These are phyloP conservation scores for Fraxinus paxiana DNA, from an alignment of 305 asterid genomes.

Conservation along the genomic window DNA sequence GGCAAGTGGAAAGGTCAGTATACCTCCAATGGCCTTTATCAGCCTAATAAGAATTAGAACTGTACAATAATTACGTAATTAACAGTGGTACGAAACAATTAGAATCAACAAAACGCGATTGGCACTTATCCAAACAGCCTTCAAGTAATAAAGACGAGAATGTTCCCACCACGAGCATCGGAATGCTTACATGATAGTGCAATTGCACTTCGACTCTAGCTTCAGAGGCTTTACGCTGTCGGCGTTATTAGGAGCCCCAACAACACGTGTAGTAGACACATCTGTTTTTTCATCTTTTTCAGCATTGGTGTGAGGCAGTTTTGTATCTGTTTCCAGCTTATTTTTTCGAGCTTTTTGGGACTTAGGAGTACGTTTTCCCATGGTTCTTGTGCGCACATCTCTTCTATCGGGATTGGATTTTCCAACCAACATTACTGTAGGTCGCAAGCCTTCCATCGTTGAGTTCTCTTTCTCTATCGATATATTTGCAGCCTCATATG, in stretches of 20 bases:
- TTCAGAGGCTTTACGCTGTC: slow-evolving; percentile 68
- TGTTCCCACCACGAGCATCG: background rate
- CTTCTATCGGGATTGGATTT: slow-evolving; percentile 51
- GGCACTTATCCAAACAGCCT: slow-evolving; percentile 31
- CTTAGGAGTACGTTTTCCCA: slow-evolving; percentile 50
- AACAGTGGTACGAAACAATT: slow-evolving; percentile 41
- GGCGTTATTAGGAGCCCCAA: slow-evolving; percentile 46
- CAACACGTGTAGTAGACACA: slow-evolving; percentile 39
- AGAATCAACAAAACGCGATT: slow-evolving; percentile 36
- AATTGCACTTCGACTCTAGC: slow-evolving; percentile 93
- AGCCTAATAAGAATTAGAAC: slow-evolving; percentile 51
- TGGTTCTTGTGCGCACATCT: slow-evolving; percentile 45
- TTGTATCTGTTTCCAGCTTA: slow-evolving; percentile 45
- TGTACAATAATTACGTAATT: slow-evolving; percentile 51
- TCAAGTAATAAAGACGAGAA: slow-evolving; percentile 16
- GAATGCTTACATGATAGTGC: slow-evolving; percentile 71
- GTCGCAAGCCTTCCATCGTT: slow-evolving; percentile 41
- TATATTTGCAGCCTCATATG: slow-evolving; percentile 75
- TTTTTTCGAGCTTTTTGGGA: slow-evolving; percentile 59
- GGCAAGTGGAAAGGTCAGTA: slow-evolving; percentile 30
- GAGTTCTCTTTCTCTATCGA: slow-evolving; percentile 63
- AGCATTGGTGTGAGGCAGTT: slow-evolving; percentile 32
- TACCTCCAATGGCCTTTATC: slow-evolving; percentile 45
- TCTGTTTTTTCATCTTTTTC: slow-evolving; percentile 38
- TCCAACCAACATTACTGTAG: slow-evolving; percentile 41